Evolutionary conservation across 2,329 filamentous ascomycete genomes (phyloP).

Genomic region (Geosmithia morbida): DNA sequence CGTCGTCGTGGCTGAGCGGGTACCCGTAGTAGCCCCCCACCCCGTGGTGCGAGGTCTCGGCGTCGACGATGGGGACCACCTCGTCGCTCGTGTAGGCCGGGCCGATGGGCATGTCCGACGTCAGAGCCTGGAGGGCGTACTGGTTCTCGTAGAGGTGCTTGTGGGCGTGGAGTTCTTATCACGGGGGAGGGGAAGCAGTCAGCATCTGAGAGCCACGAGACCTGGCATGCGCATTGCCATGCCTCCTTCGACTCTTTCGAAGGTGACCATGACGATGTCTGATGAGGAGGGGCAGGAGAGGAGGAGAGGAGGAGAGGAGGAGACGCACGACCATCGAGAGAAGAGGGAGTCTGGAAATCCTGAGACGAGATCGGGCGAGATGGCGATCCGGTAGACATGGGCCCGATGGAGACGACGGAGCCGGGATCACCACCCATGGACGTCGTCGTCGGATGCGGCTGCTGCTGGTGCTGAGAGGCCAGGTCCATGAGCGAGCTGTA

Average conservation of each 20-base stretch:
- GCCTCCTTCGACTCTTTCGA: no score
- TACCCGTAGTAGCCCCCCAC: slow-evolving; percentile 14
- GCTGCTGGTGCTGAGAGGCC: background rate
- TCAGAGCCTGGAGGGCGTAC: slow-evolving; percentile 38
- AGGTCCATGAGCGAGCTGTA: background rate
- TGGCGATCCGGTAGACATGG: slow-evolving; percentile 1
- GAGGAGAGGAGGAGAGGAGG: no score
- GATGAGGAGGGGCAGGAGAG: no score
- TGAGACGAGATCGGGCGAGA: slow-evolving; percentile 2
- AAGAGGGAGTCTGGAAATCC: slow-evolving; percentile 1
- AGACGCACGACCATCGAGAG: slow-evolving; percentile 1
- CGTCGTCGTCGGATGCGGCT: background rate
- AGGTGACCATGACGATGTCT: background rate
- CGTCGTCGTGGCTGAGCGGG: slow-evolving; percentile 25
- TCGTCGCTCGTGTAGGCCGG: slow-evolving; percentile 51
- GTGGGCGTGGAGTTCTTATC: slow-evolving; percentile 30
- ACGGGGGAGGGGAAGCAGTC: slow-evolving; percentile 1
- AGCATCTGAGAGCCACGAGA: no score
- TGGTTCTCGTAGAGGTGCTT: slow-evolving; percentile 40
- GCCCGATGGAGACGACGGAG: background rate
- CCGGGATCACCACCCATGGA: background rate
- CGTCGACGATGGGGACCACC: slow-evolving; percentile 45
- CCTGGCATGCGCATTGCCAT: no score
- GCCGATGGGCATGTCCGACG: slow-evolving; percentile 44
- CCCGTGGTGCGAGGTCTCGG: slow-evolving; percentile 17